Percentiles rank a stretch among this genome's conserved stretches.
Evolutionary conservation across 2,329 filamentous ascomycete genomes (phyloP).

Genomic region (Botrytis paeoniae): DNA sequence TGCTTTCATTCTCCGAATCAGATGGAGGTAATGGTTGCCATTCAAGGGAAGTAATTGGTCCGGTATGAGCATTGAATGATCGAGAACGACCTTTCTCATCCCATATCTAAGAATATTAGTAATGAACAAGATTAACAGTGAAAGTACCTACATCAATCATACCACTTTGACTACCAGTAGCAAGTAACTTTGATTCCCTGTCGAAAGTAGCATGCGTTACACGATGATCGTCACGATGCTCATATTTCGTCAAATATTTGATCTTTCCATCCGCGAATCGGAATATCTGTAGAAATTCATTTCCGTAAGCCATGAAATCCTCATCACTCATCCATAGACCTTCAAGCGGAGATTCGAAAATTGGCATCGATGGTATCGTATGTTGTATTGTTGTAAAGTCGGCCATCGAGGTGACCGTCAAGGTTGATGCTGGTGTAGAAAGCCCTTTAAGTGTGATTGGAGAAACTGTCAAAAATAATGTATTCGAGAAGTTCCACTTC

Average conservation of each 20-base stretch:
- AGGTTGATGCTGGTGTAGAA: conserved; percentile 47
- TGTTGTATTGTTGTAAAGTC: conserved; percentile 41
- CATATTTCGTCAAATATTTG: conserved; percentile 47
- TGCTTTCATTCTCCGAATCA: conserved; percentile 44
- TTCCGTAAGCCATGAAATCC: conserved; percentile 59
- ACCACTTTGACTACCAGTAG: conserved; percentile 59
- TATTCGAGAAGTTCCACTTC: conserved; percentile 56
- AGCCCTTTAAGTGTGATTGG: conserved; percentile 46
- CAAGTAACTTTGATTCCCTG: conserved; percentile 50
- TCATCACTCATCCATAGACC: conserved; percentile 57
- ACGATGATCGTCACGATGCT: conserved; percentile 52
- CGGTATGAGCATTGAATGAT: conserved; percentile 58
- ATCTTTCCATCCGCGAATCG: conserved; percentile 49
- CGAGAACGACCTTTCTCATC: conserved; percentile 49
- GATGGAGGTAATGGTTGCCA: conserved; percentile 54
- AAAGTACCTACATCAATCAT: conserved; percentile 53
- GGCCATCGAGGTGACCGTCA: conserved; percentile 49
- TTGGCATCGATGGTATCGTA: conserved; percentile 49
- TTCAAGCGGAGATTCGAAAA: conserved; percentile 52
- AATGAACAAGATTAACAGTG: neutral
- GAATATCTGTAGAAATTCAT: conserved; percentile 51
- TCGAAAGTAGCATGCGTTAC: conserved; percentile 58
- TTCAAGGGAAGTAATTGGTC: conserved; percentile 54
- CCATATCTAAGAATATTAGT: conserved; percentile 41
- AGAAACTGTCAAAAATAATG: conserved; percentile 55